These are phyloP conservation scores for Aphanoascus verrucosus DNA, from an alignment of 2,329 filamentous ascomycete genomes.

Conservation along the genomic window DNA sequence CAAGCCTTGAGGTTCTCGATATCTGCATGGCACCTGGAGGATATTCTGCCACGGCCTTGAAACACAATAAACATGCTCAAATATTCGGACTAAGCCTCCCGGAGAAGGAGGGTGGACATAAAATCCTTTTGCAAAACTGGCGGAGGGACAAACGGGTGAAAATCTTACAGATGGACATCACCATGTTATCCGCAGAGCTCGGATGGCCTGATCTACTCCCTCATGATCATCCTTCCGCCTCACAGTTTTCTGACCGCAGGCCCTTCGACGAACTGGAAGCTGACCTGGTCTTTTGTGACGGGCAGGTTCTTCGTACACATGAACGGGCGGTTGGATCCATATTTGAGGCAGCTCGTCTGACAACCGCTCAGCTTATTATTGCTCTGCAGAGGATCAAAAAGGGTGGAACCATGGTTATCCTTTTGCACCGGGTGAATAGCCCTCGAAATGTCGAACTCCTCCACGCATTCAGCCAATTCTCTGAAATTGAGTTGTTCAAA, in stretches of 20 bases:
- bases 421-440: constrained; percentile 41
- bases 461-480: constrained; percentile 34
- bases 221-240: constrained; percentile 17
- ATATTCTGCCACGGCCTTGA: constrained; percentile 35
- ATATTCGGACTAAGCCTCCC: constrained; percentile 37
- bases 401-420: constrained; percentile 43
- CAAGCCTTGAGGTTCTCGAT: constrained; percentile 36
- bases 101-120: constrained; percentile 32
- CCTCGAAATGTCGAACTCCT: constrained; percentile 33
- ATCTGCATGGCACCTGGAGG: constrained; percentile 49
- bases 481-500: constrained; percentile 38
- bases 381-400: constrained; percentile 33
- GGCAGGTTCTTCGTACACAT: constrained; percentile 38
- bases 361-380: constrained; percentile 34
- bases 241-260: constrained; percentile 21
- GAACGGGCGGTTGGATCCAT: constrained; percentile 23
- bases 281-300: constrained; percentile 41
- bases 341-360: constrained; percentile 32
- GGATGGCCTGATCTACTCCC: constrained; percentile 11
- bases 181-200: constrained; percentile 32
- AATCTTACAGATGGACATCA: constrained; percentile 42
- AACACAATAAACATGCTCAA: constrained; percentile 27
- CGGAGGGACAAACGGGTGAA: constrained; percentile 15
- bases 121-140: constrained; percentile 23
- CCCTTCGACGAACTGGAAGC: constrained; percentile 25